Conservation (phyloP, 768 basidiomycete genomes). For the Lyophyllum decastes region DNA sequence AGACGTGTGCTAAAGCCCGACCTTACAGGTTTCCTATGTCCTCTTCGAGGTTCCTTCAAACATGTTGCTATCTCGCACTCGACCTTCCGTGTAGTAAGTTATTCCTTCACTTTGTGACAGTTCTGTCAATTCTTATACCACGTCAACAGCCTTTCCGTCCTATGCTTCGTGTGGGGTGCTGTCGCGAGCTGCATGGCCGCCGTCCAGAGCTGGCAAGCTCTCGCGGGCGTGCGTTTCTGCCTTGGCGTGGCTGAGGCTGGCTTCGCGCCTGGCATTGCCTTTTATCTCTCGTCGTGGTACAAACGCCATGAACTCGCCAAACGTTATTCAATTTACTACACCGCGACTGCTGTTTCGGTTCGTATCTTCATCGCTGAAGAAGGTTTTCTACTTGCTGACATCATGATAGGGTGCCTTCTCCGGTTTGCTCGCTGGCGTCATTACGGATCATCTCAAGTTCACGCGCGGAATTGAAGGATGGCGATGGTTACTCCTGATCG, state of each 20-base stretch:
- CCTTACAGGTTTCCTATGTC: slow-evolving; percentile 18
- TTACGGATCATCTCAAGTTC: neutral
- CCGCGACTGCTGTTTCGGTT: neutral
- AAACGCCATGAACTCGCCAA: neutral
- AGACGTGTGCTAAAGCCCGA: neutral
- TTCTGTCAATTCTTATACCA: neutral
- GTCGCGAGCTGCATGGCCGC: neutral
- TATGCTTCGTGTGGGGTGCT: neutral
- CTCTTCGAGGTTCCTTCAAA: slow-evolving; percentile 26
- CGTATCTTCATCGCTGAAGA: neutral
- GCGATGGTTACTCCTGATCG: neutral
- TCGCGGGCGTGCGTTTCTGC: neutral
- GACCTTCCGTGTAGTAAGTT: slow-evolving; percentile 16
- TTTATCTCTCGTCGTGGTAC: neutral
- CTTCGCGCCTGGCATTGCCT: neutral
- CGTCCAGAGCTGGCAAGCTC: neutral
- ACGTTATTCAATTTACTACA: neutral
- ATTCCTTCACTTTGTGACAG: neutral
- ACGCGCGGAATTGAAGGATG: neutral
- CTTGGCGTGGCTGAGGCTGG: neutral
- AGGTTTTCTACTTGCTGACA: neutral
- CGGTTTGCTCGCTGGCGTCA: neutral
- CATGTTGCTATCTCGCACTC: slow-evolving; percentile 20
- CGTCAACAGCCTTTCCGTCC: neutral
- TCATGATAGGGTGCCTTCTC: neutral